Evolutionary conservation across 176 grass and related monocot species (phyloP).

Genomic region (Avena sativa): DNA sequence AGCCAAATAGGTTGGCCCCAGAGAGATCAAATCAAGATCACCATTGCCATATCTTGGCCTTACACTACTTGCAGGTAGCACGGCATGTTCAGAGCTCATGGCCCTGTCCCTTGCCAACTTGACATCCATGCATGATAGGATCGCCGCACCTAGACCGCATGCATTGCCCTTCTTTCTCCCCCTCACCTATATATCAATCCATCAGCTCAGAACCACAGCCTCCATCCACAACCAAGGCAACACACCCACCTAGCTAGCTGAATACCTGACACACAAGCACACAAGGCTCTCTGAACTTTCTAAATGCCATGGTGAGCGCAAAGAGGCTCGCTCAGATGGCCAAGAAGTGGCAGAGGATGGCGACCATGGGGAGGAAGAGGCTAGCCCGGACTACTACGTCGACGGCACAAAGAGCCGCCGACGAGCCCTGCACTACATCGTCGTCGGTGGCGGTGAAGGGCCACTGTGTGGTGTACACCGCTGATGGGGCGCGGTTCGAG

Average conservation of each 20-base stretch:
- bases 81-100: slow-evolving; percentile 40
- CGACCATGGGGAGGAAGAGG: neutral
- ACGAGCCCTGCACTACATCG: neutral
- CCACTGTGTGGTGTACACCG: slow-evolving; percentile 28
- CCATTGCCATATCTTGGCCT: neutral
- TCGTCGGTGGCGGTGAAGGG: neutral
- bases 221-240: neutral
- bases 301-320: no score
- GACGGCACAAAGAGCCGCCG: neutral
- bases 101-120: slow-evolving; percentile 9
- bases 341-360: no score
- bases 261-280: neutral
- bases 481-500: slow-evolving; percentile 49
- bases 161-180: neutral
- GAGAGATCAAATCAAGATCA: slow-evolving; percentile 33
- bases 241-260: no score
- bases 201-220: neutral
- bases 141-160: neutral
- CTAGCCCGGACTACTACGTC: neutral
- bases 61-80: neutral
- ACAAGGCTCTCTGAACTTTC: no score
- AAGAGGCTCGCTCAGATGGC: no score
- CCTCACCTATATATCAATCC: neutral
- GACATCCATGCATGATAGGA: neutral
- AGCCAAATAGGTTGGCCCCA: slow-evolving; percentile 3